Percentiles rank a stretch among this genome's conserved stretches.
Conservation (phyloP, 108 stramenopile species). For the Skeletonema marinoi region DNA sequence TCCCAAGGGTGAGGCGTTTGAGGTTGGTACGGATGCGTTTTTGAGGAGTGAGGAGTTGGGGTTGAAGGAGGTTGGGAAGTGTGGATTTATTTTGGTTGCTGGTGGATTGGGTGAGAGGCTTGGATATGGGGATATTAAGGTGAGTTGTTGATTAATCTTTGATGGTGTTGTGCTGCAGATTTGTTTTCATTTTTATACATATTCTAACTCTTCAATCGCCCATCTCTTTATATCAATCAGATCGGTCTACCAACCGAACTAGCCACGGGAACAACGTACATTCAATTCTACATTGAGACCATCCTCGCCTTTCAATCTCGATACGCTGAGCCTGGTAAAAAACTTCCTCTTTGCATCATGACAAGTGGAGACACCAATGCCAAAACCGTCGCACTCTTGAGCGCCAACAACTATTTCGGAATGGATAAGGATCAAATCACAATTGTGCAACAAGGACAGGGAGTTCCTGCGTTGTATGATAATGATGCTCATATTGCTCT, state of each 20-base stretch:
- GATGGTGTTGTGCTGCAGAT: not conserved
- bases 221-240: no score
- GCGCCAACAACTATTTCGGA: conserved; percentile 89
- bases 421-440: conserved; percentile 87
- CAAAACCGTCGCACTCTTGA: conserved; percentile 80
- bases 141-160: conserved; percentile 39
- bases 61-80: conserved; percentile 58
- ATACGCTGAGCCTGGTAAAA: conserved; percentile 50
- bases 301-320: conserved; percentile 91
- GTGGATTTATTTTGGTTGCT: conserved; percentile 90
- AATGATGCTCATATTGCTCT: conserved; percentile 91
- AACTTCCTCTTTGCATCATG: conserved; percentile 98
- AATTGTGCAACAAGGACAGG: conserved; percentile 95
- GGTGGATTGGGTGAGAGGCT: conserved; percentile 98
- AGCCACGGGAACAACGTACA: conserved; percentile 84
- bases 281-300: conserved; percentile 91
- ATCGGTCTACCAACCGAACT: conserved; percentile 94
- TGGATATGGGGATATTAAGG: conserved; percentile 96
- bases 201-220: not conserved
- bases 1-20: conserved; percentile 75
- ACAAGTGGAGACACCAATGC: conserved; percentile 94
- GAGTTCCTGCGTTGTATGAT: conserved; percentile 92
- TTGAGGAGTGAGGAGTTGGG: conserved; percentile 63
- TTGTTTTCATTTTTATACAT: not conserved
- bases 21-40: conserved; percentile 69